Evolutionary conservation across 2,329 filamentous ascomycete species (phyloP).

Genomic region (Penicillium sp.): DNA sequence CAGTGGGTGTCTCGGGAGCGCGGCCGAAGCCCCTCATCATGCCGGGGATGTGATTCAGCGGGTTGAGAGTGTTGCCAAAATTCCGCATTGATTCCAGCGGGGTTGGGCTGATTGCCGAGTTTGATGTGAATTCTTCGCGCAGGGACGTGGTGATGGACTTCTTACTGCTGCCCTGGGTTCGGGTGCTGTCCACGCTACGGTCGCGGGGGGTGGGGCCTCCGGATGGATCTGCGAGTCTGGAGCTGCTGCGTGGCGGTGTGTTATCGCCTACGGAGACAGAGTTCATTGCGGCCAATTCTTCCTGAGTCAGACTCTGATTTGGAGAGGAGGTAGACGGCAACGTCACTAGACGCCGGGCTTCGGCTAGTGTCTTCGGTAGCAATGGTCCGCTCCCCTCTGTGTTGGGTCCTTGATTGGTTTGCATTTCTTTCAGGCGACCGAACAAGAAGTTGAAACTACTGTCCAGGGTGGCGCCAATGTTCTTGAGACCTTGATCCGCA

Average conservation of each 20-base stretch:
- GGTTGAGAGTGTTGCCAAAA: slow-evolving; percentile 78
- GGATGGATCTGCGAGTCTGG: slow-evolving; percentile 64
- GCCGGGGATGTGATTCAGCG: slow-evolving; percentile 74
- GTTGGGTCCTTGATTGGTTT: slow-evolving; percentile 52
- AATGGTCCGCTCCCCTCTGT: slow-evolving; percentile 44
- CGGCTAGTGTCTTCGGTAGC: slow-evolving; percentile 87
- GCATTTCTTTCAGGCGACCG: slow-evolving; percentile 75
- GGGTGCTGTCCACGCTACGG: slow-evolving; percentile 70
- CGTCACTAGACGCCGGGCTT: slow-evolving; percentile 84
- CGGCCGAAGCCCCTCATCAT: slow-evolving; percentile 77
- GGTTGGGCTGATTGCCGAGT: slow-evolving; percentile 44
- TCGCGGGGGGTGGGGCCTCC: slow-evolving; percentile 68
- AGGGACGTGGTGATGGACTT: slow-evolving; percentile 36
- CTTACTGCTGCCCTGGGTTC: slow-evolving; percentile 42
- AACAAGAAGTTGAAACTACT: slow-evolving; percentile 93
- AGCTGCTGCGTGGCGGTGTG: slow-evolving; percentile 37
- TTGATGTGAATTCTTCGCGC: slow-evolving; percentile 24
- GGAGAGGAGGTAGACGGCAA: slow-evolving; percentile 52
- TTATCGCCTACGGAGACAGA: slow-evolving; percentile 33
- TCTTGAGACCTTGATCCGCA: slow-evolving; percentile 89
- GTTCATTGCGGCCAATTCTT: slow-evolving; percentile 55
- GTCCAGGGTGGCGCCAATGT: slow-evolving; percentile 84
- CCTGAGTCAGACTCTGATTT: slow-evolving; percentile 47
- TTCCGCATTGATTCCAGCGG: slow-evolving; percentile 81
- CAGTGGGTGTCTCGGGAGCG: slow-evolving; percentile 44